phyloP scores from a whole-genome alignment of 257 asterid genomes.

The Gentiana dahurica region DNA sequence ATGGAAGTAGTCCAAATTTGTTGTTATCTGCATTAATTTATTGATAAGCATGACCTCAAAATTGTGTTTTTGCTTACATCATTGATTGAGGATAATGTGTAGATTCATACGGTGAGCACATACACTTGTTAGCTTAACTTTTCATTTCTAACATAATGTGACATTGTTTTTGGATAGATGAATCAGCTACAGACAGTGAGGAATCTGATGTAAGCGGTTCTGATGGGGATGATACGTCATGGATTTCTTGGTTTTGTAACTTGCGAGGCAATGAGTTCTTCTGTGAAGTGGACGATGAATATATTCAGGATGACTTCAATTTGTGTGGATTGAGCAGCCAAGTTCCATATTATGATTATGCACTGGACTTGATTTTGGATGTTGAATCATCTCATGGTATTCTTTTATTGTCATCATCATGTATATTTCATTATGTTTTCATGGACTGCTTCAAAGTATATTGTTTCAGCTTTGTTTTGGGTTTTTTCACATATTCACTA shows the following conservation, averaged over 20 bases:
- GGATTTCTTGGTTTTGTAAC: slow-evolving; percentile 99
- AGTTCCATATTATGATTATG: slow-evolving; percentile 94
- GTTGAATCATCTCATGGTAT: slow-evolving; percentile 92
- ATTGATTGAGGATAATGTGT: too few relatives aligned
- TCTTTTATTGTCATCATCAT: background rate
- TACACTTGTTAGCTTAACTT: too few relatives aligned
- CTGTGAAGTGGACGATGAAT: slow-evolving; percentile 96
- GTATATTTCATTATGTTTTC: too few relatives aligned
- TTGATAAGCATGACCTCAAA: too few relatives aligned
- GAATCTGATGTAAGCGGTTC: slow-evolving; percentile 96
- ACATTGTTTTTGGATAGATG: slow-evolving; percentile 42
- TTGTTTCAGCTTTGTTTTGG: background rate
- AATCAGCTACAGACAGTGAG: slow-evolving; percentile 92
- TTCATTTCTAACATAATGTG: background rate
- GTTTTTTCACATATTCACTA: background rate
- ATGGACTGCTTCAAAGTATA: background rate
- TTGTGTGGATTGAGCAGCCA: slow-evolving; percentile 96
- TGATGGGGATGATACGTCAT: slow-evolving; percentile 95
- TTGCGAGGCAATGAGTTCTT: slow-evolving; percentile 97
- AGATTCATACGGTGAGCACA: too few relatives aligned
- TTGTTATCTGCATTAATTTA: too few relatives aligned
- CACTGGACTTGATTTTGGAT: slow-evolving; percentile 89
- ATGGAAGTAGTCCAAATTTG: too few relatives aligned
- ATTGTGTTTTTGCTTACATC: too few relatives aligned
- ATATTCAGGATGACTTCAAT: slow-evolving; percentile 93